Conservation (phyloP, 345 rosid genomes). For the Clarkia xantiana region DNA sequence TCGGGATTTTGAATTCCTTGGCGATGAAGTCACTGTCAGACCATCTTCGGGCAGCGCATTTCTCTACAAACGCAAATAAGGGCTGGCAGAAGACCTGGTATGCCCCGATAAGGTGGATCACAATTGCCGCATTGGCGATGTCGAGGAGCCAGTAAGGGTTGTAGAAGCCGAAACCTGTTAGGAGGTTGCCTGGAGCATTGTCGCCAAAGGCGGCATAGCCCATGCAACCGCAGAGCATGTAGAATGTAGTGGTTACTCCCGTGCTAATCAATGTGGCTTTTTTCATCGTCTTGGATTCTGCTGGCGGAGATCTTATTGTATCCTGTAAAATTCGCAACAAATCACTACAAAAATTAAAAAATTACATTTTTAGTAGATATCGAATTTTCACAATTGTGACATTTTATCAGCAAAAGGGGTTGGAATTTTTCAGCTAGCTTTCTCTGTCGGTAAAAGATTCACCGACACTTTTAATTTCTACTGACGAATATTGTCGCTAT, state of each 20-base stretch:
- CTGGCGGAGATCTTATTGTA: conserved; percentile 32
- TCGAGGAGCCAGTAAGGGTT: conserved; percentile 63
- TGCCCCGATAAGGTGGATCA: conserved; percentile 47
- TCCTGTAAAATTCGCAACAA: conserved; percentile 14
- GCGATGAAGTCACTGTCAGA: conserved; percentile 22
- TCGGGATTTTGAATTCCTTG: conserved; percentile 22
- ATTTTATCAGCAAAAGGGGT: no score
- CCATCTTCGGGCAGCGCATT: conserved; percentile 16
- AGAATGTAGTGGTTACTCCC: conserved; percentile 30
- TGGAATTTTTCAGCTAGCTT: no score
- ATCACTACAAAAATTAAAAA: neutral
- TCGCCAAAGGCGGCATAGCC: conserved; percentile 56
- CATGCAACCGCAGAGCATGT: conserved; percentile 46
- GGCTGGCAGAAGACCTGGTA: conserved; percentile 56
- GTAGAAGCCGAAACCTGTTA: conserved; percentile 44
- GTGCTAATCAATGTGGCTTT: conserved; percentile 31
- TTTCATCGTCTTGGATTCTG: conserved; percentile 42
- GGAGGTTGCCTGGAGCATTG: conserved; percentile 39
- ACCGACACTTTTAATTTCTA: no score
- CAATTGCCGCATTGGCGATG: conserved; percentile 44
- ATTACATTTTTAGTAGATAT: no score
- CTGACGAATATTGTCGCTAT: no score
- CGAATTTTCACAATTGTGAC: no score
- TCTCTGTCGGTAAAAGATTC: no score
- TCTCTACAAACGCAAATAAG: conserved; percentile 38